These are phyloP conservation scores for Xylariaceae sp. DNA, from an alignment of 2,329 filamentous ascomycete genomes.

Conservation along the genomic window DNA sequence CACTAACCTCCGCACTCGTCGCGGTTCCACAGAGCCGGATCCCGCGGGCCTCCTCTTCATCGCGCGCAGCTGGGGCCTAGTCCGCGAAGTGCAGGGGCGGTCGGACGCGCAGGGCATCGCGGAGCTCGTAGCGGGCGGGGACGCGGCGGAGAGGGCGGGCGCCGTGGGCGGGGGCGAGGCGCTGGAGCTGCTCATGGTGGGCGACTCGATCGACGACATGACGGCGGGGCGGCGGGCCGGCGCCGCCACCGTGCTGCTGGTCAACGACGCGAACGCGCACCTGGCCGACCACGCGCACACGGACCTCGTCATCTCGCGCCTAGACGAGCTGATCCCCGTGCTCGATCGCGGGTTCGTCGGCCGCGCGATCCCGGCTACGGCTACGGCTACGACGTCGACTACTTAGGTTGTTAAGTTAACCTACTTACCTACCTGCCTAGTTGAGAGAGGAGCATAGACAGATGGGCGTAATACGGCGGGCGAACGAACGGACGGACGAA, in stretches of 20 bases:
- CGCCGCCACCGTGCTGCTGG: slow-evolving; percentile 85
- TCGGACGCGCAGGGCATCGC: slow-evolving; percentile 21
- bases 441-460: too few species aligned
- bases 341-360: slow-evolving; percentile 76
- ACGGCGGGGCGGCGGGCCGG: slow-evolving; percentile 81
- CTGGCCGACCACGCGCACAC: slow-evolving; percentile 74
- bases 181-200: slow-evolving; percentile 64
- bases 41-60: slow-evolving; percentile 89
- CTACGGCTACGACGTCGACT: too few species aligned
- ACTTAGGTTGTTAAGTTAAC: too few species aligned
- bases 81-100: slow-evolving; percentile 14
- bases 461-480: too few species aligned
- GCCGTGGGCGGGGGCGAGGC: slow-evolving; percentile 50
- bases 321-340: slow-evolving; percentile 77
- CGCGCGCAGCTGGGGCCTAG: slow-evolving; percentile 73
- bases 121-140: slow-evolving; percentile 23
- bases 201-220: slow-evolving; percentile 91
- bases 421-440: too few species aligned
- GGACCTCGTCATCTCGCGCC: slow-evolving; percentile 68
- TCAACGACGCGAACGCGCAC: slow-evolving; percentile 77
- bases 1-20: too few species aligned
- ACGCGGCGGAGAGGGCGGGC: slow-evolving; percentile 14
- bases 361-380: too few species aligned
- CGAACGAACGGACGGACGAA: too few species aligned
- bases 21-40: slow-evolving; percentile 69